Base-by-base conservation (phyloP, 2,329 filamentous ascomycete species). In the Aspergillus novofumigatus region DNA sequence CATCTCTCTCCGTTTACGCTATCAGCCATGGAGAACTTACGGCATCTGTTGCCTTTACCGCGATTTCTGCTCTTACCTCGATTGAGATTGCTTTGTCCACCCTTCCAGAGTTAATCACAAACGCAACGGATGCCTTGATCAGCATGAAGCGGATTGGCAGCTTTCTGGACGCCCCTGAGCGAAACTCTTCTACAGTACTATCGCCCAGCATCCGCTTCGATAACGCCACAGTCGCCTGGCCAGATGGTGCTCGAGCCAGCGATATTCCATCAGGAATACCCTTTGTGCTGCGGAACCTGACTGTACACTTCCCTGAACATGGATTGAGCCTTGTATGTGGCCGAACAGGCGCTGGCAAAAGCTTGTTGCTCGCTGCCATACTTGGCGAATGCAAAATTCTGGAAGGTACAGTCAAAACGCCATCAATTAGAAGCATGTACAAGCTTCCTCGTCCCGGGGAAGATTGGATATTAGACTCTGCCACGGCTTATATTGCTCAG, bases 21-120 rank as follows among this genome's bases (percentile, higher is more conserved):
- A 62, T 83, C 9, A 64, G 89, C 0, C 72, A 91, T 62, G 86
- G 86, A 4, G 76, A 78, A 0, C 77, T 94, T 9, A 80, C 81
- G 1, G 86, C 90, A 0, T 91, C 89, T 0, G 82, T 92, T 10
- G 90, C 90, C 1, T 94, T 94, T 63, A 91, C 91, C 26, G 87
- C 88, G 28, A 85, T 89, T 53, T 81, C 80, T 41, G 88, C 88
- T 66, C 91, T 94, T 72, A 84, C 83, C 58, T 81, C 84, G n/a
- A 79, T 94, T 23, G 90, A 94, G 68, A 79, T 86, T 23, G 86
- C 87, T 0, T 75, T 94, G 1, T 86, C 86, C 0, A 78, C 89
- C 45, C 76, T 94, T 17, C 90, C 90, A 0, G 89, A 92, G 67
- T 76, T 92, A 44, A 86, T 88, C 0, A 88, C 88, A 0, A 83